Conservation (phyloP, 805 yeast genomes). For the Kregervanrija delftensis region DNA sequence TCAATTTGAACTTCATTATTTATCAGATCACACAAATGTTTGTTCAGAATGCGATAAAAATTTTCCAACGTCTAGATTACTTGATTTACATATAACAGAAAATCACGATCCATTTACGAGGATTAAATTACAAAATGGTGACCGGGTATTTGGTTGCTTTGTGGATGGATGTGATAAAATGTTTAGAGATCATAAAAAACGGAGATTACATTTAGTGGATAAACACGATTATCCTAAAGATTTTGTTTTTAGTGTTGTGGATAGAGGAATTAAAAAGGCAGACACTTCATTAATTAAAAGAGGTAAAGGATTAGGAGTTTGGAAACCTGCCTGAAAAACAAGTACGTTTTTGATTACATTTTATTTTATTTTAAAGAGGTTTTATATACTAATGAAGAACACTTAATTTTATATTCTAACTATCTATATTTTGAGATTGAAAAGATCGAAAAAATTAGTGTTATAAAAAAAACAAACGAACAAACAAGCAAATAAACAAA, state of each 20-base stretch:
- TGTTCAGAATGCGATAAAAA: conserved; percentile 33
- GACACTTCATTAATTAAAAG: conserved; percentile 19
- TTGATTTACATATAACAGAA: conserved; percentile 46
- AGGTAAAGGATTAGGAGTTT: conserved; percentile 8
- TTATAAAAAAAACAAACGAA: no score
- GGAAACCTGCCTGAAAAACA: conserved; percentile 10
- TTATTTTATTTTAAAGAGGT: no score
- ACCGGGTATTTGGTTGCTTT: conserved; percentile 36
- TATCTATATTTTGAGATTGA: no score
- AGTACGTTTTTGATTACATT: neutral
- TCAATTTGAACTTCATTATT: conserved; percentile 21
- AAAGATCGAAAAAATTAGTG: no score
- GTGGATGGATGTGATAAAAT: conserved; percentile 32
- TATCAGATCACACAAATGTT: conserved; percentile 19
- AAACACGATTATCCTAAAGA: conserved; percentile 43
- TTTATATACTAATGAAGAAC: no score
- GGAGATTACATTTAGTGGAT: conserved; percentile 43
- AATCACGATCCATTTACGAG: conserved; percentile 43
- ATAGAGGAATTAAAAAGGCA: conserved; percentile 17
- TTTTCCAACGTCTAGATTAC: conserved; percentile 36
- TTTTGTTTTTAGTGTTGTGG: conserved; percentile 24
- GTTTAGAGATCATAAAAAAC: conserved; percentile 32
- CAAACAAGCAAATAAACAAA: no score
- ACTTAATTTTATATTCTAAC: no score
- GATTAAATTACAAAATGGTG: conserved; percentile 33